Conservation (phyloP, 148 eudicot species). For the Mesembryanthemum crystallinum region DNA sequence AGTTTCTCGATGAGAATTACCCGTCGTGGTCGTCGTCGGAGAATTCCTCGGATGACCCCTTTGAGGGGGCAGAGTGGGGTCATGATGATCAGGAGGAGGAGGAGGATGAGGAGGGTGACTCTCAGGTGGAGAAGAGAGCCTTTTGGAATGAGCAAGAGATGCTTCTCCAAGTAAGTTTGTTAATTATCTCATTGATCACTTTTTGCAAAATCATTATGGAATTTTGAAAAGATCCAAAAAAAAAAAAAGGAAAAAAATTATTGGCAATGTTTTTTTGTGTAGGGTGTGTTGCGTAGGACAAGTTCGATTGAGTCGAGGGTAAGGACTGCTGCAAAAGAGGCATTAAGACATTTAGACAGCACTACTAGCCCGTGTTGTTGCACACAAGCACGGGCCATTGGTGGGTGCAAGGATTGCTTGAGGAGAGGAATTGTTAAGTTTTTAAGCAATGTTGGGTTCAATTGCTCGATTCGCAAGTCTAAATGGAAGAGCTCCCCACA, state of each 20-base stretch:
- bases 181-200: background rate
- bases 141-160: slow-evolving; percentile 31
- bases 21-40: slow-evolving; percentile 1
- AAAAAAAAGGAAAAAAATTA: no score
- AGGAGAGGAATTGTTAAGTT: slow-evolving; percentile 21
- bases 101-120: slow-evolving; percentile 8
- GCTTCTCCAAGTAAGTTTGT: slow-evolving; percentile 25
- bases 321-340: slow-evolving; percentile 32
- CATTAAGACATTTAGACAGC: slow-evolving; percentile 15
- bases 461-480: slow-evolving; percentile 30
- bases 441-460: slow-evolving; percentile 22
- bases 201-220: background rate
- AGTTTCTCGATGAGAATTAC: slow-evolving; percentile 28
- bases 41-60: background rate
- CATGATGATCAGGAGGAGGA: slow-evolving; percentile 13
- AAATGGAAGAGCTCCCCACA: slow-evolving; percentile 37
- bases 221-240: no score
- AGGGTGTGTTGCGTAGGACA: slow-evolving; percentile 28
- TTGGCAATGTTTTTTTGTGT: no score
- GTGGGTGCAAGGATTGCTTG: slow-evolving; percentile 25
- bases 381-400: slow-evolving; percentile 11
- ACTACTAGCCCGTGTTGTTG: slow-evolving; percentile 14
- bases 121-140: slow-evolving; percentile 26
- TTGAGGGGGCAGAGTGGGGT: background rate
- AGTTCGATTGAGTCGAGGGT: slow-evolving; percentile 29